Evolutionary conservation across 345 rosid genomes (phyloP), one percentile per base, ranked within the genome.

Genomic region (Eucalyptus cloeziana): DNA sequence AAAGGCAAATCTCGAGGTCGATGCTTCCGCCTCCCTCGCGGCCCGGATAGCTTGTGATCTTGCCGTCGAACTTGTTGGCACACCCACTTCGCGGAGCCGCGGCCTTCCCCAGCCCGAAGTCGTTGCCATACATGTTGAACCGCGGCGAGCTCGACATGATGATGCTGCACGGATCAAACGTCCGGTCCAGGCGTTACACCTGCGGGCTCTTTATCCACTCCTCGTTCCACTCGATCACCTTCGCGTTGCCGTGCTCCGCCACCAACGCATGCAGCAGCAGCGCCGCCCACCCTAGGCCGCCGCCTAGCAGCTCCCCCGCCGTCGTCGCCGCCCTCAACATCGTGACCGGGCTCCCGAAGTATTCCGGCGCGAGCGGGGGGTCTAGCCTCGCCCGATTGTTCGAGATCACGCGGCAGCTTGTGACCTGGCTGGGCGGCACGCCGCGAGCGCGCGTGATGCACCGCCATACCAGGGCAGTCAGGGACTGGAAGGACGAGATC

Each of bases 131-230:
- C 92, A 91, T 95, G 88, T 97, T 87, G 89, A 97, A 97, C 90
- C 98, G 92, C 7, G 99, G 98, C 1, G 98, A 97, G 89, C 99
- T 95, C 88, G 98, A 98, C 93, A 97, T 93, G 96, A 94, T 91
- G 89, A 97, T 91, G 60, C 95, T 95, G 50, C 86, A 10, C 2
- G 94, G 96, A 86, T 94, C 96, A 31, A 96, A 95, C 85, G 88
- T 14, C 86, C 87, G 90, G 13, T 67, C 94, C 5, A 94, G 50
- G 13, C 91, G 92, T 91, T 92, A 94, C 45, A 97, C 44, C 5
- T 14, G 69, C 3, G 94, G 99, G 7, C 92, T 92, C 87, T 91
- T 87, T 62, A 93, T 16, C 98, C 98, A 96, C 5, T 91, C 79
- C 4, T 93, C 91, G 50, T 94, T 89, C 87, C 85, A 87, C 49